These are phyloP conservation scores for Aspergillus cejpii DNA, from an alignment of 2,329 filamentous ascomycete genomes.

Conservation along the genomic window DNA sequence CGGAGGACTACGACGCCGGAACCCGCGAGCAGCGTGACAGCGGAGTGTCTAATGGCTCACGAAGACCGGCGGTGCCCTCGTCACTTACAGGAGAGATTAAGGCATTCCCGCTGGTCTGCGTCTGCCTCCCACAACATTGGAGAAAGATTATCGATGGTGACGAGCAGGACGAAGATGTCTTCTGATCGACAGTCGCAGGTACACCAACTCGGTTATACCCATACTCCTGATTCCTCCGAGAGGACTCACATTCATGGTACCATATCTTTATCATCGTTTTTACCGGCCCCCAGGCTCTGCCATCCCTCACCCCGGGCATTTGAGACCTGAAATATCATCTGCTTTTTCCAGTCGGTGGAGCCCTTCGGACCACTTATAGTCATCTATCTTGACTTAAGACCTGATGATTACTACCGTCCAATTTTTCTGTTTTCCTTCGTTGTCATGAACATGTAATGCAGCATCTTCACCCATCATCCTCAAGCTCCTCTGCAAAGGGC, in stretches of 20 bases:
- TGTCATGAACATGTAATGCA: background rate
- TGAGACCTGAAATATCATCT: no score
- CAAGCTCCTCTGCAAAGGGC: background rate
- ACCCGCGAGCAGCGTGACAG: constrained; percentile 79
- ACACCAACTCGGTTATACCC: background rate
- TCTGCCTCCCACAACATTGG: constrained; percentile 94
- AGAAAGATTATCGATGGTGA: constrained; percentile 92
- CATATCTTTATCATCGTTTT: no score
- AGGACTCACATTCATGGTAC: background rate
- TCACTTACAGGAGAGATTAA: constrained; percentile 77
- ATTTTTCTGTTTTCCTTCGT: constrained; percentile 1
- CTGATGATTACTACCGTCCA: constrained; percentile 8
- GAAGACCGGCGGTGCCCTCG: constrained; percentile 54
- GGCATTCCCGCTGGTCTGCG: constrained; percentile 92
- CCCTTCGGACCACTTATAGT: no score
- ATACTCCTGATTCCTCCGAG: background rate
- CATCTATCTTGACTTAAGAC: background rate
- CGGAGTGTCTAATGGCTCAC: constrained; percentile 77
- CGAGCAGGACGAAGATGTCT: constrained; percentile 45
- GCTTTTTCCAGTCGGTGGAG: no score
- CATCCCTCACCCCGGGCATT: no score
- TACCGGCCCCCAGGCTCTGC: no score
- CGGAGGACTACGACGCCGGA: constrained; percentile 80
- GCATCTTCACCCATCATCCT: background rate
- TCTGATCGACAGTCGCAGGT: constrained; percentile 11